Evolutionary conservation across 2,329 filamentous ascomycete species (phyloP).

Genomic region (Mollisia scopiformis): DNA sequence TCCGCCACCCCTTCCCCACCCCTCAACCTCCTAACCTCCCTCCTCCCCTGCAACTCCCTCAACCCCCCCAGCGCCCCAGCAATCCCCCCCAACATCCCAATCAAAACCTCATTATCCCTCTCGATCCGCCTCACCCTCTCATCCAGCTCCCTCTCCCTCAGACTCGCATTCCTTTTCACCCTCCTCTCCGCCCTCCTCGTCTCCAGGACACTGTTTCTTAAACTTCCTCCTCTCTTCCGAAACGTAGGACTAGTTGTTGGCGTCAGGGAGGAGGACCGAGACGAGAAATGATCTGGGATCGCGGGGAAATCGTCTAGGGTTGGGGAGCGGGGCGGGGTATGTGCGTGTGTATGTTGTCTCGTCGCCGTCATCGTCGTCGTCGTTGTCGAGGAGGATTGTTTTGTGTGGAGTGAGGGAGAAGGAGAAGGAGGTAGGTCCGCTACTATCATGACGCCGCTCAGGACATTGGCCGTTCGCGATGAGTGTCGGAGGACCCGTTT

Average conservation of each 20-base stretch:
- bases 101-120: constrained; percentile 28
- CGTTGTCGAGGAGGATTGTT: neutral
- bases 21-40: neutral
- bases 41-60: neutral
- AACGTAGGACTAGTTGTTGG: too few species aligned
- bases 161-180: constrained; percentile 17
- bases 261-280: too few species aligned
- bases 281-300: too few species aligned
- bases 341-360: neutral
- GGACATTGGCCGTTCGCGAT: neutral
- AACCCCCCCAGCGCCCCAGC: constrained; percentile 24
- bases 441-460: constrained; percentile 21
- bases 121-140: constrained; percentile 27
- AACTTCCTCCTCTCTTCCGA: neutral
- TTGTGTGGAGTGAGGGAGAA: neutral
- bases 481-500: neutral
- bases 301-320: constrained; percentile 1
- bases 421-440: constrained; percentile 11
- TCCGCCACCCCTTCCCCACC: neutral
- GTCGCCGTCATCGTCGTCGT: too few species aligned
- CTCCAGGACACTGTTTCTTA: constrained; percentile 5
- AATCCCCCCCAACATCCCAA: constrained; percentile 25
- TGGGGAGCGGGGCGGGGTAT: neutral
- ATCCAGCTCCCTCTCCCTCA: constrained; percentile 29
- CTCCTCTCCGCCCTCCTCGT: constrained; percentile 18